Conservation (phyloP, 1,284 basidiomycete genomes). For the Microbotryum lychnidis-dioicae region DNA sequence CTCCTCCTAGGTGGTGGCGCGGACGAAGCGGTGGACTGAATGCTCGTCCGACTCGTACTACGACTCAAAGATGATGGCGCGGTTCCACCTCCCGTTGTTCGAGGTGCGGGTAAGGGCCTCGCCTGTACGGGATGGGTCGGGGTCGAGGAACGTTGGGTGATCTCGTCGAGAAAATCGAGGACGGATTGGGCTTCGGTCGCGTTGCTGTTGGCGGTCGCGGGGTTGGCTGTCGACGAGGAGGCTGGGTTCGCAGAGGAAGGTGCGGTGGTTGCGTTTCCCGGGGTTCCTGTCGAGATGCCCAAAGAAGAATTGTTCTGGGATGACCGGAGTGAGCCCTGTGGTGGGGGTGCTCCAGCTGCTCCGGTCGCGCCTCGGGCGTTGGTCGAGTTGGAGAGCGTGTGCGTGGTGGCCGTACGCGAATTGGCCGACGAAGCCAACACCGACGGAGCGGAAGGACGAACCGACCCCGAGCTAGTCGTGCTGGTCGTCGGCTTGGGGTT, state of each 20-base stretch:
- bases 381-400: constrained; percentile 1
- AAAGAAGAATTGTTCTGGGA: background rate
- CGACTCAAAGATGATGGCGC: background rate
- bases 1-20: constrained; percentile 6
- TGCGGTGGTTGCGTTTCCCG: background rate
- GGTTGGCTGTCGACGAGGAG: background rate
- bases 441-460: no score
- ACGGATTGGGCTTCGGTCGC: constrained; percentile 53
- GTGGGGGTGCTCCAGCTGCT: background rate
- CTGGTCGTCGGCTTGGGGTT: constrained; percentile 30
- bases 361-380: background rate
- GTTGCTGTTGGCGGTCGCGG: constrained; percentile 28
- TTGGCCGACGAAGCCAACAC: no score
- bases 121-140: constrained; percentile 31
- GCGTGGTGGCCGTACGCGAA: constrained; percentile 6
- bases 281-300: constrained; percentile 2
- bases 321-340: background rate
- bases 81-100: background rate
- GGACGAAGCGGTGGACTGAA: constrained; percentile 1
- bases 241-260: constrained; percentile 3
- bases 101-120: constrained; percentile 7
- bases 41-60: constrained; percentile 12
- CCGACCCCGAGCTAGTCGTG: no score
- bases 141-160: constrained; percentile 64
- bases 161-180: constrained; percentile 86